Evolutionary conservation across 2,329 filamentous ascomycete species (phyloP), one percentile per base, ranked within the genome.

Genomic region (Leptographium lundbergii): DNA sequence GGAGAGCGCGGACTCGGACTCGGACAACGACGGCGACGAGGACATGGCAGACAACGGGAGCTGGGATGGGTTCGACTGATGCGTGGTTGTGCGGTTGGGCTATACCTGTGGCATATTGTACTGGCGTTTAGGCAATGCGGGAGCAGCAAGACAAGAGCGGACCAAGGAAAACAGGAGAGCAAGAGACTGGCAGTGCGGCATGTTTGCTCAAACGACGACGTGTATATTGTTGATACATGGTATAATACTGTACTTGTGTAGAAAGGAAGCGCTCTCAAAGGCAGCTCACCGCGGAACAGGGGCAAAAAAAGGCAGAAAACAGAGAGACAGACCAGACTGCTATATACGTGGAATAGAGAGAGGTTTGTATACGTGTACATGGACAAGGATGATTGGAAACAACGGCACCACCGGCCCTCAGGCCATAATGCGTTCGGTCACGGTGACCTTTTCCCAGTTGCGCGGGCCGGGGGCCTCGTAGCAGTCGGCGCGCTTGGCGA

Each of bases 401-500:
- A 45, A 45, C 7, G 19, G 10, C 47, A 25, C 9, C n/a, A 24
- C 36, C 3, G 14, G 36, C 36, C 36, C 17, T 59, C 61, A 69
- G 7, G 68, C 67, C 62, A 65, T 63, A 14, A 69, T 53, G 32
- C 69, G 63, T 58, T 71, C 68, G 32, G 54, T 65, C 1, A 60
- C 60, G 1, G 66, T 63, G 22, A 69, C 68, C 56, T 63, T 72
- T 56, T 82, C 75, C 78, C 79, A 83, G 55, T 74, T 70, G 10
- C 65, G 63, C 3, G 81, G 81, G 0, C 83, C 82, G 2, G 74
- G 73, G 0, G 78, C 76, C 67, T 95, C 90, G 69, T 90, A 96
- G 59, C 80, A 73, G 61, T 84, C 88, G 60, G 84, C 88, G 32
- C 77, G 82, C 72, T 87, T 89, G 56, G 89, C 89, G 63, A 97